Evolutionary conservation across 306 rosid species (phyloP).

Genomic region (Urtica urens): DNA sequence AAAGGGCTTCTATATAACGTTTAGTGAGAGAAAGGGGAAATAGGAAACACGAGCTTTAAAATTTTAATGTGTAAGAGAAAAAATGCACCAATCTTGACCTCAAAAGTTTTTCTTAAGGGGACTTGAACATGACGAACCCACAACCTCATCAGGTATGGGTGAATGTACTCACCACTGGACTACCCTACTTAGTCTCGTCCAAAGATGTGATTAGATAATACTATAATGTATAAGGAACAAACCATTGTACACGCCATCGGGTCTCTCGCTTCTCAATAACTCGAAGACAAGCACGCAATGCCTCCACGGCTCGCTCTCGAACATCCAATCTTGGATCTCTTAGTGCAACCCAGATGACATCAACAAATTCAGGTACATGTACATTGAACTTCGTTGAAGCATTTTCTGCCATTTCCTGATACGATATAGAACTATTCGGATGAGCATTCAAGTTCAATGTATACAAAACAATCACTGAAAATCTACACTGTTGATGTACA

Average conservation of each 20-base stretch:
- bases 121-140: too few relatives aligned
- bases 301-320: conserved; percentile 96
- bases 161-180: too few relatives aligned
- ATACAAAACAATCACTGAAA: too few relatives aligned
- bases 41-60: background rate
- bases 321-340: conserved; percentile 84
- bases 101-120: too few relatives aligned
- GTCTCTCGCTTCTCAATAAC: conserved; percentile 96
- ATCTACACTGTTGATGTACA: too few relatives aligned
- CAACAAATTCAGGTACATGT: conserved; percentile 95
- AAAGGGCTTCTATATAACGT: conserved; percentile 11
- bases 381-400: conserved; percentile 97
- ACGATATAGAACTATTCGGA: background rate
- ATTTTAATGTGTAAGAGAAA: conserved; percentile 1
- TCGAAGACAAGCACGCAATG: conserved; percentile 92
- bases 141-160: too few relatives aligned
- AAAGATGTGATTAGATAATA: background rate
- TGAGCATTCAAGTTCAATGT: background rate
- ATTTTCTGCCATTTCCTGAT: conserved; percentile 98
- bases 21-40: conserved; percentile 3
- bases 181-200: too few relatives aligned
- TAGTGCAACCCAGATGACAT: conserved; percentile 95
- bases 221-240: background rate
- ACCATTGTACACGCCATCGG: conserved; percentile 95
- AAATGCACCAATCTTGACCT: background rate